phyloP scores from a whole-genome alignment of 1,284 basidiomycete genomes.

The Omphalotus olearius region DNA sequence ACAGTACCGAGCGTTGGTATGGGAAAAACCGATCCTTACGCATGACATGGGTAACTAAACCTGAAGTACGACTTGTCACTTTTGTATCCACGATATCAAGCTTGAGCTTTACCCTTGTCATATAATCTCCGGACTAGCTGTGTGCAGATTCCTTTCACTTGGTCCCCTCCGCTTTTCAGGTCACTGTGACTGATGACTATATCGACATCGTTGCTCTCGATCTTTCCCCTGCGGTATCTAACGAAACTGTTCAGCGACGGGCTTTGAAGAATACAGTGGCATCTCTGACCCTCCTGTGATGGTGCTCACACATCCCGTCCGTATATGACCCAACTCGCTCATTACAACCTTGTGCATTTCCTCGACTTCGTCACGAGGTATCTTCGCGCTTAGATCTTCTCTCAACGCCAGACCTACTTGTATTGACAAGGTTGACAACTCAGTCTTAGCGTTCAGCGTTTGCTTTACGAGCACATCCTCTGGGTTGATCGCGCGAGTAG shows the following conservation, averaged over 20 bases:
- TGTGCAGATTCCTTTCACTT: slow-evolving; percentile 47
- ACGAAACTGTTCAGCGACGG: neutral
- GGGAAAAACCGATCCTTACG: slow-evolving; percentile 37
- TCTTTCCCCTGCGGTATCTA: slow-evolving; percentile 76
- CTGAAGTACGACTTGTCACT: slow-evolving; percentile 25
- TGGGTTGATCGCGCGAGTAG: slow-evolving; percentile 8
- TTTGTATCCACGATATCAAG: neutral
- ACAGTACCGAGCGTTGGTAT: slow-evolving; percentile 1
- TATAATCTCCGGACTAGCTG: slow-evolving; percentile 50
- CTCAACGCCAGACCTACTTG: slow-evolving; percentile 47
- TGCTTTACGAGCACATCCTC: neutral
- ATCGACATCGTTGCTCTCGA: slow-evolving; percentile 71
- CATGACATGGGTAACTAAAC: slow-evolving; percentile 64
- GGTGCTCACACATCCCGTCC: slow-evolving; percentile 57
- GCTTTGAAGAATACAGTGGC: neutral
- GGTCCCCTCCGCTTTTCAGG: slow-evolving; percentile 31
- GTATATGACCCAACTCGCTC: slow-evolving; percentile 50
- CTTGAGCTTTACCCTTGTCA: slow-evolving; percentile 37
- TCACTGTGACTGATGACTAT: slow-evolving; percentile 72
- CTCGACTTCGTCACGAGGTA: slow-evolving; percentile 65
- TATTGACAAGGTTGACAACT: slow-evolving; percentile 36
- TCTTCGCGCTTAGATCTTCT: slow-evolving; percentile 48
- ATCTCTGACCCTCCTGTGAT: slow-evolving; percentile 66
- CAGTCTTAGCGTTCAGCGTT: neutral
- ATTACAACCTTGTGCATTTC: slow-evolving; percentile 56